Evolutionary conservation across 2,329 filamentous ascomycete species (phyloP).

Genomic region (Trichoderma sp.): DNA sequence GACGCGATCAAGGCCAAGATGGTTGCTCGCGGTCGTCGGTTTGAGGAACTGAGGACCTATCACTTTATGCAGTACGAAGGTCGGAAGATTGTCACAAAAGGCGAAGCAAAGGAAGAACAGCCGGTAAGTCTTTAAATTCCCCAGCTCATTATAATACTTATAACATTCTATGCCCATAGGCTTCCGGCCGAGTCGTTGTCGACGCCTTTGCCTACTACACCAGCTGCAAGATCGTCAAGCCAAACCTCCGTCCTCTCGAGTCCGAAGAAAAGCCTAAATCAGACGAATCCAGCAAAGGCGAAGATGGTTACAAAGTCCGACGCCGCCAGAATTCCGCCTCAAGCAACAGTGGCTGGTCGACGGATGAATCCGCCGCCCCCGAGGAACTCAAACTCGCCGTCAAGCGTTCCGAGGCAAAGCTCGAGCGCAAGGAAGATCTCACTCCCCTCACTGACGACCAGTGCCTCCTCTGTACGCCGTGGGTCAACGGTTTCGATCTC

Average conservation of each 20-base stretch:
- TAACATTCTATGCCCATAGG: not conserved
- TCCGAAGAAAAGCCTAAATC: not conserved
- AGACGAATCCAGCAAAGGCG: not conserved
- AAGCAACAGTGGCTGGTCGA: not conserved
- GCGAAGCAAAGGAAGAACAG: not conserved
- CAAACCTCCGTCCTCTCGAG: conserved; percentile 22
- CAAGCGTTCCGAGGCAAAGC: not conserved
- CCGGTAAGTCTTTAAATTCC: not conserved
- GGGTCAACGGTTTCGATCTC: conserved; percentile 38
- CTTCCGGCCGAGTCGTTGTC: conserved; percentile 32
- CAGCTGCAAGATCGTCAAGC: conserved; percentile 31
- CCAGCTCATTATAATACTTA: fast-evolving
- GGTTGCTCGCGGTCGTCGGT: not conserved
- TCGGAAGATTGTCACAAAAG: not conserved
- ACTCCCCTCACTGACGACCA: conserved; percentile 33
- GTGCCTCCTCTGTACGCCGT: conserved; percentile 35
- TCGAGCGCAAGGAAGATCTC: not conserved
- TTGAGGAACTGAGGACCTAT: not conserved
- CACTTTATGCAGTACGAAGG: not conserved
- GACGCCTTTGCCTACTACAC: conserved; percentile 37
- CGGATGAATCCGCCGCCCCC: not conserved
- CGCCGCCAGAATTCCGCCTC: not conserved
- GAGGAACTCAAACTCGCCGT: not conserved
- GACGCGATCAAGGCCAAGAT: not conserved
- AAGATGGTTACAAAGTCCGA: not conserved